These are phyloP conservation scores for Penicillium diatomitis DNA, from an alignment of 495 filamentous ascomycete genomes.

Conservation along the genomic window DNA sequence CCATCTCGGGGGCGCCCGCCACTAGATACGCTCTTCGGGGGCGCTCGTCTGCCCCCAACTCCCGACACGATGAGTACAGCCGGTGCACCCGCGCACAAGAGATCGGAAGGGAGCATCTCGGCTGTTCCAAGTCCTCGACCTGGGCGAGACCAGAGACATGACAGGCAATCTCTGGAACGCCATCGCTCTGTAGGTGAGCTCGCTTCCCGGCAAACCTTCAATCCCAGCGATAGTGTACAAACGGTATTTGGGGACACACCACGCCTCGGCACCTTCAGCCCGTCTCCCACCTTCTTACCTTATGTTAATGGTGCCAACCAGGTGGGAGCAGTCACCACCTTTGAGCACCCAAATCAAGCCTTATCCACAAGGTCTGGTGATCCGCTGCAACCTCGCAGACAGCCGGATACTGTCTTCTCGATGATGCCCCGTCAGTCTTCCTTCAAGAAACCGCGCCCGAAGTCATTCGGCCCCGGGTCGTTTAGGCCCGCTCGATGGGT, in stretches of 20 bases:
- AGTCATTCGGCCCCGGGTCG: slow-evolving; percentile 1
- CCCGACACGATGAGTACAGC: slow-evolving; percentile 40
- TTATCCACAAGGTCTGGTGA: slow-evolving; percentile 13
- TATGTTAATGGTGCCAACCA: slow-evolving; percentile 25
- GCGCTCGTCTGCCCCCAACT: slow-evolving; percentile 30
- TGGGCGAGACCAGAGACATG: slow-evolving; percentile 11
- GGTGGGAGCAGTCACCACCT: slow-evolving; percentile 17
- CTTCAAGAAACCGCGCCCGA: slow-evolving; percentile 7
- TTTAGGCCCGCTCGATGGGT: not conserved
- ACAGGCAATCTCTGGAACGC: slow-evolving; percentile 16
- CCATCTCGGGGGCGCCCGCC: slow-evolving; percentile 16
- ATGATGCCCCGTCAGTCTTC: slow-evolving; percentile 18
- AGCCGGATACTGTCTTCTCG: slow-evolving; percentile 13
- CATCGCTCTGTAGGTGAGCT: slow-evolving; percentile 30
- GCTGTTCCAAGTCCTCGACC: slow-evolving; percentile 15
- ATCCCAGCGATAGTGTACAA: slow-evolving; percentile 18
- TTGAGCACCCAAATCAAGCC: slow-evolving; percentile 18
- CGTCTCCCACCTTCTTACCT: slow-evolving; percentile 23
- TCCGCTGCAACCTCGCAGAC: slow-evolving; percentile 12
- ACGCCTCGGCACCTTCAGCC: slow-evolving; percentile 12
- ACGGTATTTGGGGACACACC: slow-evolving; percentile 26
- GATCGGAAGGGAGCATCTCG: slow-evolving; percentile 29
- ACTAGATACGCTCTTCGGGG: slow-evolving; percentile 27
- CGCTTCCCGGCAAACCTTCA: slow-evolving; percentile 14
- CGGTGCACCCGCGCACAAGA: slow-evolving; percentile 19